phyloP scores from a whole-genome alignment of 169 alveolate species.

The Plasmodium malariae region DNA sequence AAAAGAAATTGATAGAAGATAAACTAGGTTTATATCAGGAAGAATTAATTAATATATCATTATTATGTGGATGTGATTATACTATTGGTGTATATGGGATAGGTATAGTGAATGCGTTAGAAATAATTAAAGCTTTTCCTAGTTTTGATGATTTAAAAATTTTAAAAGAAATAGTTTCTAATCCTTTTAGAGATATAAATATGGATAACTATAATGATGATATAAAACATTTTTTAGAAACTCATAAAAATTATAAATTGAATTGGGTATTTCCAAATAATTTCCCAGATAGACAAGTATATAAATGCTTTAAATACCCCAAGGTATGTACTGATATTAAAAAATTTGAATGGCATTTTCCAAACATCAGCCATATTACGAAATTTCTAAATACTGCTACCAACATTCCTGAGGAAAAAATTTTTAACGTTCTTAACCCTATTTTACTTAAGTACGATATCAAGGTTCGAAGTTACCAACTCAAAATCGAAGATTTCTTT shows the following conservation, averaged over 20 bases:
- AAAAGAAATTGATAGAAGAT: constrained; percentile 78
- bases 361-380: constrained; percentile 23
- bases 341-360: constrained; percentile 56
- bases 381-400: constrained; percentile 37
- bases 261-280: constrained; percentile 85
- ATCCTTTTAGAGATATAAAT: constrained; percentile 69
- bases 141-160: constrained; percentile 86
- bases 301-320: constrained; percentile 82
- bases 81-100: constrained; percentile 96
- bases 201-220: constrained; percentile 76
- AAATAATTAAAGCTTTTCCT: constrained; percentile 92
- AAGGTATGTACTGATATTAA: constrained; percentile 70
- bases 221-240: constrained; percentile 75
- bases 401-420: constrained; percentile 57
- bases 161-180: constrained; percentile 89
- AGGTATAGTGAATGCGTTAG: constrained; percentile 97
- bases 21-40: constrained; percentile 90
- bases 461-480: constrained; percentile 44
- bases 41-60: constrained; percentile 91
- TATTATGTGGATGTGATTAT: constrained; percentile 96
- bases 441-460: constrained; percentile 53
- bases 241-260: constrained; percentile 83
- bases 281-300: constrained; percentile 86
- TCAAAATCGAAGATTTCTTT: constrained; percentile 51
- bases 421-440: constrained; percentile 41